These are phyloP conservation scores for Camillea tinctor DNA, from an alignment of 2,329 filamentous ascomycete genomes.

Conservation along the genomic window DNA sequence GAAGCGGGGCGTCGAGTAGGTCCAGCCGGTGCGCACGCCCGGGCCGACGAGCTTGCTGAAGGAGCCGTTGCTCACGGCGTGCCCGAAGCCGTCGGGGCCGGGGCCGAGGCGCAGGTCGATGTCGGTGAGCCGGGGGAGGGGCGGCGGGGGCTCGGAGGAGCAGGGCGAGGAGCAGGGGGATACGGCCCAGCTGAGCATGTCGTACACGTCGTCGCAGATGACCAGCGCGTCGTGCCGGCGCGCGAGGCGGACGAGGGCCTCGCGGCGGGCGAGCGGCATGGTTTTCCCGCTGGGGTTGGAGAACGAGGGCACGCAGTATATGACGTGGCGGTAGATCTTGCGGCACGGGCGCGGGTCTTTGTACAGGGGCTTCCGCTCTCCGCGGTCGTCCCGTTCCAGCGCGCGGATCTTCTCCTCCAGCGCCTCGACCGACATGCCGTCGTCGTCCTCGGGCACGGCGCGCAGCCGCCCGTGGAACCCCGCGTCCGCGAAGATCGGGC, in stretches of 20 bases:
- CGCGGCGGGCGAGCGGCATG: slow-evolving; percentile 68
- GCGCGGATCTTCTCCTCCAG: slow-evolving; percentile 15
- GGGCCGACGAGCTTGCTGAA: slow-evolving; percentile 88
- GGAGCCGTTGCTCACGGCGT: slow-evolving; percentile 80
- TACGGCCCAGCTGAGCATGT: slow-evolving; percentile 78
- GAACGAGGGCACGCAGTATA: slow-evolving; percentile 87
- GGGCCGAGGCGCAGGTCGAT: slow-evolving; percentile 69
- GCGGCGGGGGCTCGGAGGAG: slow-evolving; percentile 1
- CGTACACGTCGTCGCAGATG: slow-evolving; percentile 90
- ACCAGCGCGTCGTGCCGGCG: slow-evolving; percentile 78
- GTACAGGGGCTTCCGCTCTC: slow-evolving; percentile 25
- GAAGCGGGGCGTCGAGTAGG: slow-evolving; percentile 60
- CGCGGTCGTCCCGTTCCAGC: slow-evolving; percentile 3
- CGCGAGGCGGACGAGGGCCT: slow-evolving; percentile 71
- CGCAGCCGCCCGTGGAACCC: slow-evolving; percentile 67
- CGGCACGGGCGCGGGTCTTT: slow-evolving; percentile 58
- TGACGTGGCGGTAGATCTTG: slow-evolving; percentile 82
- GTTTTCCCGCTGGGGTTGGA: slow-evolving; percentile 85
- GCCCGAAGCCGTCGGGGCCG: slow-evolving; percentile 59
- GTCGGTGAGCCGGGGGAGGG: slow-evolving; percentile 73
- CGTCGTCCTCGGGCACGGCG: slow-evolving; percentile 72
- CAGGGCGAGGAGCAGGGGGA: background rate
- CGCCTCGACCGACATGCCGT: slow-evolving; percentile 66
- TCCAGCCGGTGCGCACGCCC: slow-evolving; percentile 84
- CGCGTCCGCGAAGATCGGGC: slow-evolving; percentile 79